These are phyloP conservation scores for Solanum rostratum DNA, from an alignment of 257 asterid species.

Conservation along the genomic window DNA sequence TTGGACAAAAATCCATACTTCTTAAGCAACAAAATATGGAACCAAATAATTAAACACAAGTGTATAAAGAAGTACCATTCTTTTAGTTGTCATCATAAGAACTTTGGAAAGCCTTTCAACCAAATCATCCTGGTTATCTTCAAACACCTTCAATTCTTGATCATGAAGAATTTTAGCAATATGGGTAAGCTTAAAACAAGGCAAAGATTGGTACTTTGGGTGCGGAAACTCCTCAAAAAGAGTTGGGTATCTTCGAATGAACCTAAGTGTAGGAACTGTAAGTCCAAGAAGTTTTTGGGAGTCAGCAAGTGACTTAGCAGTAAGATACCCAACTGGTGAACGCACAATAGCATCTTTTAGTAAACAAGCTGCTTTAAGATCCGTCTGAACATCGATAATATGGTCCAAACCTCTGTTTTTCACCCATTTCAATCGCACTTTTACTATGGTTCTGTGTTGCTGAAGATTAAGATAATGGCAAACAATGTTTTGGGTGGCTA, in stretches of 20 bases:
- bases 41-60: neutral
- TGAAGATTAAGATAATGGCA: neutral
- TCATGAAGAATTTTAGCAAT: constrained; percentile 52
- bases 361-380: constrained; percentile 71
- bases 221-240: constrained; percentile 88
- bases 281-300: constrained; percentile 74
- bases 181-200: constrained; percentile 60
- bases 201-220: constrained; percentile 69
- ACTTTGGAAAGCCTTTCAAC: constrained; percentile 63
- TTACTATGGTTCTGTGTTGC: constrained; percentile 39
- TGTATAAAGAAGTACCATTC: constrained; percentile 30
- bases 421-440: constrained; percentile 91
- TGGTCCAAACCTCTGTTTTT: constrained; percentile 79
- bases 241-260: constrained; percentile 71
- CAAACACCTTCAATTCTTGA: constrained; percentile 33
- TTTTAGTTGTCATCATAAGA: constrained; percentile 66
- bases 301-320: constrained; percentile 48
- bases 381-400: constrained; percentile 66
- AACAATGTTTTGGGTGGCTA: neutral
- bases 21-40: neutral
- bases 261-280: constrained; percentile 78
- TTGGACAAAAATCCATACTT: neutral
- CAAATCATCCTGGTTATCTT: constrained; percentile 36
- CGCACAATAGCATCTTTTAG: constrained; percentile 71
- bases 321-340: constrained; percentile 49